Evolutionary conservation across 2,329 filamentous ascomycete genomes (phyloP).

Genomic region (Fusarium sp.): DNA sequence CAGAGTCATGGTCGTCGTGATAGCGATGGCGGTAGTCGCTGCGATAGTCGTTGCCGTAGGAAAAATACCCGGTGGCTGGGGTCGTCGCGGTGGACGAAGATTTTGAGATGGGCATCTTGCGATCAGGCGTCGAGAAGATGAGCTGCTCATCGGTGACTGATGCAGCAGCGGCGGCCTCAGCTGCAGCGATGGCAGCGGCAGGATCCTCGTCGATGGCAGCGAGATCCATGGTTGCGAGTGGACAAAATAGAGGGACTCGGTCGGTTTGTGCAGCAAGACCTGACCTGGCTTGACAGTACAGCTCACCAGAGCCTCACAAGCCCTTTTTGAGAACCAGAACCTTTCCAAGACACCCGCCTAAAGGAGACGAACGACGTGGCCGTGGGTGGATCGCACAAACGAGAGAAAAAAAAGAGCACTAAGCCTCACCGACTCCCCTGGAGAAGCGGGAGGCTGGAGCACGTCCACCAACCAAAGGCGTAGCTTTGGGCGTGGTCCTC

Average conservation of each 20-base stretch:
- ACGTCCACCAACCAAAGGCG: slow-evolving; percentile 25
- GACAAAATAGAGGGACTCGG: slow-evolving; percentile 21
- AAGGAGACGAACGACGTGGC: slow-evolving; percentile 39
- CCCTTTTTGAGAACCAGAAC: slow-evolving; percentile 33
- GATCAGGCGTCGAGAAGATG: slow-evolving; percentile 43
- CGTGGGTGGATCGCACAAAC: slow-evolving; percentile 24
- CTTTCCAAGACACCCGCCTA: slow-evolving; percentile 22
- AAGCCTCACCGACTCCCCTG: slow-evolving; percentile 38
- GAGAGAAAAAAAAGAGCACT: slow-evolving; percentile 31
- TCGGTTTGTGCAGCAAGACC: slow-evolving; percentile 17
- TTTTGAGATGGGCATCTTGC: slow-evolving; percentile 35
- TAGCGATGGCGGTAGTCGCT: slow-evolving; percentile 42
- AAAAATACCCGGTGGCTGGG: slow-evolving; percentile 42
- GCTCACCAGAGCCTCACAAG: slow-evolving; percentile 37
- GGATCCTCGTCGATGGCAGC: slow-evolving; percentile 43
- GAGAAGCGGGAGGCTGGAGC: slow-evolving; percentile 28
- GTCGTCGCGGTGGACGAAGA: slow-evolving; percentile 33
- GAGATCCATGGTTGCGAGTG: slow-evolving; percentile 39
- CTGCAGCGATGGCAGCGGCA: slow-evolving; percentile 42
- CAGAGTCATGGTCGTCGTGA: slow-evolving; percentile 41
- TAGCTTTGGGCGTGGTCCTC: slow-evolving; percentile 3
- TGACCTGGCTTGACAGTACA: slow-evolving; percentile 27
- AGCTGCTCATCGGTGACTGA: slow-evolving; percentile 38
- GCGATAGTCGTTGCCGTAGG: slow-evolving; percentile 37
- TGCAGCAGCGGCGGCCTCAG: slow-evolving; percentile 35